A percentile compares a stretch with the other conserved stretches of the same genome.
Evolutionary conservation across 768 basidiomycete genomes (phyloP).

Genomic region (Rhodotorula taiwanensis): DNA sequence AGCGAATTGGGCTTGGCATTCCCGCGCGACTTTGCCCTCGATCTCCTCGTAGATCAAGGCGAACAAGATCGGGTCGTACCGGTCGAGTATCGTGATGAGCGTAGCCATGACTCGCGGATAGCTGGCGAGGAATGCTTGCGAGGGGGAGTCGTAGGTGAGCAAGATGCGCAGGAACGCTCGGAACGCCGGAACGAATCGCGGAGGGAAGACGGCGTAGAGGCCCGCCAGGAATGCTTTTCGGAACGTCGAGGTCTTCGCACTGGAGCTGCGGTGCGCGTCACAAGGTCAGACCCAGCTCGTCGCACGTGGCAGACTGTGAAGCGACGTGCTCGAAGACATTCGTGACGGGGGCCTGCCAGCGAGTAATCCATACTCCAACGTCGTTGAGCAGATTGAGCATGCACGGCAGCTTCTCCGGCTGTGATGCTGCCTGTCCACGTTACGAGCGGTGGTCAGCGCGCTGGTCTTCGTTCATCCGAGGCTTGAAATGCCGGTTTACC

Average conservation of each 20-base stretch:
- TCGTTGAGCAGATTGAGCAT: constrained; percentile 19
- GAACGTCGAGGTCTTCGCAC: neutral
- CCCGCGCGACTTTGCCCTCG: constrained; percentile 61
- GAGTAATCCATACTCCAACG: constrained; percentile 9
- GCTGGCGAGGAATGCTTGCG: constrained; percentile 54
- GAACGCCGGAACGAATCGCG: constrained; percentile 18
- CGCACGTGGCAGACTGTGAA: neutral
- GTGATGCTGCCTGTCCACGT: neutral
- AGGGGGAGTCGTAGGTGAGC: constrained; percentile 7
- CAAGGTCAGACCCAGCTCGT: neutral
- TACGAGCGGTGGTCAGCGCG: neutral
- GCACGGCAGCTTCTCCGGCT: neutral
- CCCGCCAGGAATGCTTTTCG: constrained; percentile 31
- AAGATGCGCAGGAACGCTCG: constrained; percentile 22
- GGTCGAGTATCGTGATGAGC: constrained; percentile 62
- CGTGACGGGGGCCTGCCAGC: constrained; percentile 20
- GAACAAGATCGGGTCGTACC: constrained; percentile 74
- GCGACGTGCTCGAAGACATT: constrained; percentile 17
- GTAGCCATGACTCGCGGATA: constrained; percentile 48
- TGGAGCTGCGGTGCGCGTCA: too few relatives aligned
- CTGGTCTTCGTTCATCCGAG: neutral
- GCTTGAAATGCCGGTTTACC: neutral
- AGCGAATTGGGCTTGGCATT: constrained; percentile 63
- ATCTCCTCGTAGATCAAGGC: constrained; percentile 81
- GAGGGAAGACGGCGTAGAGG: constrained; percentile 25